Evolutionary conservation across 257 asterid species (phyloP).

Genomic region (Solanum lycopersicoides): DNA sequence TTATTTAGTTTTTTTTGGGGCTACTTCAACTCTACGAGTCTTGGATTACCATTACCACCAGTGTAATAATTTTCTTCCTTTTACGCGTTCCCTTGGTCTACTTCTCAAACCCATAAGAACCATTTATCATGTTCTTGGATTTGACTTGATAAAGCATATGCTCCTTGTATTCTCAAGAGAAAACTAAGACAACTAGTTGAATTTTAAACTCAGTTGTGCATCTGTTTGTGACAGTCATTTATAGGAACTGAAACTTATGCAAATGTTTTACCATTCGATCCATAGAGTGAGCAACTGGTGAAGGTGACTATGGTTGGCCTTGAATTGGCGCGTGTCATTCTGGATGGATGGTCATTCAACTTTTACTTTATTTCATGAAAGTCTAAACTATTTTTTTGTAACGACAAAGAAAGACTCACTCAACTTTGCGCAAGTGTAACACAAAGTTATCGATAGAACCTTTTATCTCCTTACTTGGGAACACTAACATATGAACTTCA

Average conservation of each 20-base stretch:
- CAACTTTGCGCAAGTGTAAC: not conserved
- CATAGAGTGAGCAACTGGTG: not conserved
- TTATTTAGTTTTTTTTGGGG: not conserved
- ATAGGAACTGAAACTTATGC: not conserved
- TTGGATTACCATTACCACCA: not conserved
- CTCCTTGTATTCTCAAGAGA: not conserved
- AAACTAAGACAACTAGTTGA: not conserved
- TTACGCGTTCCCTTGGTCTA: not conserved
- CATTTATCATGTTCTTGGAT: not conserved
- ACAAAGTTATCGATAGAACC: not conserved
- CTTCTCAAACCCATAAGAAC: not conserved
- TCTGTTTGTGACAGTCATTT: not conserved
- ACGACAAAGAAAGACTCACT: not conserved
- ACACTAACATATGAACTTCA: not conserved
- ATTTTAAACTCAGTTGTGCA: not conserved
- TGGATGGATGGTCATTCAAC: not conserved
- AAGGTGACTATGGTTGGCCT: not conserved
- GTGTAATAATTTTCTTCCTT: not conserved
- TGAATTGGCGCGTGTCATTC: not conserved
- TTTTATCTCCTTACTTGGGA: not conserved
- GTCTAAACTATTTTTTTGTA: not conserved
- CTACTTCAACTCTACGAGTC: not conserved
- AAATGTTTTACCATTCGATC: not conserved
- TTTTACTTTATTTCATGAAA: not conserved
- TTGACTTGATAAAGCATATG: not conserved